Percentiles rank a stretch among this genome's conserved stretches.
These are phyloP conservation scores for Seminavis robusta DNA, from an alignment of 108 stramenopile genomes.

Conservation along the genomic window DNA sequence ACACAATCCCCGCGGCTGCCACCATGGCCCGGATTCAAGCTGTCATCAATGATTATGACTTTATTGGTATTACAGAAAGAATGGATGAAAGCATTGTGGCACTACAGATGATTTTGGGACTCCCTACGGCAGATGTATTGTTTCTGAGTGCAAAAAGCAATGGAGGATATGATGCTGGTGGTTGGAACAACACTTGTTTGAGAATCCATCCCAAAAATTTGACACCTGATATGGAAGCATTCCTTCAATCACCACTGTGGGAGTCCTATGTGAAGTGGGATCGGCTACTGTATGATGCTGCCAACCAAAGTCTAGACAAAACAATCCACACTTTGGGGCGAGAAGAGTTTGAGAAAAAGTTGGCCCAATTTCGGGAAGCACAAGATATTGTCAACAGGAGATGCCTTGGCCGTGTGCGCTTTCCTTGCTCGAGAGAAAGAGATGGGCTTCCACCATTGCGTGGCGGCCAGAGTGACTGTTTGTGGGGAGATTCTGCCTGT, in stretches of 20 bases:
- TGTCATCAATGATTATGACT: conserved; percentile 44
- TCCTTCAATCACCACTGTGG: conserved; percentile 8
- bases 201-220: neutral
- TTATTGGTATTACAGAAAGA: conserved; percentile 46
- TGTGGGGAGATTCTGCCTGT: conserved; percentile 1
- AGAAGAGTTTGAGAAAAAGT: conserved; percentile 13
- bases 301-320: conserved; percentile 33
- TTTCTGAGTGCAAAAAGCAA: conserved; percentile 14
- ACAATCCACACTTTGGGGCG: conserved; percentile 44
- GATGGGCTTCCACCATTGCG: too few relatives aligned
- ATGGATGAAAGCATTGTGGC: conserved; percentile 45
- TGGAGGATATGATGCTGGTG: conserved; percentile 27
- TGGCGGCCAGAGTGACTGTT: too few relatives aligned
- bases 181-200: neutral
- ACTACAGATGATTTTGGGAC: conserved; percentile 22
- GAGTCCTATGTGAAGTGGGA: conserved; percentile 7
- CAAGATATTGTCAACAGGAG: neutral
- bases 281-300: conserved; percentile 22
- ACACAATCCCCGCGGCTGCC: too few relatives aligned
- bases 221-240: conserved; percentile 7
- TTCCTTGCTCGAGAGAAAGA: too few relatives aligned
- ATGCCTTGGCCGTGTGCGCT: neutral
- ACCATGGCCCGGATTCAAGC: too few relatives aligned
- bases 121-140: conserved; percentile 25
- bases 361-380: conserved; percentile 18